These are phyloP conservation scores for Clohesyomyces aquaticus DNA, from an alignment of 495 filamentous ascomycete genomes.

Conservation along the genomic window DNA sequence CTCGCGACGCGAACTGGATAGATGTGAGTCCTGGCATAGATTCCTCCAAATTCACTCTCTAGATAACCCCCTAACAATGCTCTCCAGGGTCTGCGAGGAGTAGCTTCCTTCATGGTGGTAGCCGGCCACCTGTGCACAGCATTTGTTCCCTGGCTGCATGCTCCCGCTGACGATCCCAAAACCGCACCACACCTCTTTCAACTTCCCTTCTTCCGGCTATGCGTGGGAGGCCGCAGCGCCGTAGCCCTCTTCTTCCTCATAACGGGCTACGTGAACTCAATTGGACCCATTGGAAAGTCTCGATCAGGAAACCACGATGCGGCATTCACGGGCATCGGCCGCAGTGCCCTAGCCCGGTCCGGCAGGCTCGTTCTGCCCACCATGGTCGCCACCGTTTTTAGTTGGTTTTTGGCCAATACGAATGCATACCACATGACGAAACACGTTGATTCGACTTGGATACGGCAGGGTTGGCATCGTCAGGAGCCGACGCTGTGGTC, in stretches of 20 bases:
- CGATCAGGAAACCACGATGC: constrained; percentile 40
- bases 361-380: constrained; percentile 41
- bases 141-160: constrained; percentile 39
- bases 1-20: constrained; percentile 42
- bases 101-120: constrained; percentile 42
- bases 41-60: neutral
- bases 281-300: constrained; percentile 40
- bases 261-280: constrained; percentile 43
- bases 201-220: constrained; percentile 42
- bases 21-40: constrained; percentile 30
- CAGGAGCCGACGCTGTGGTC: constrained; percentile 32
- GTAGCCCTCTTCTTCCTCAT: constrained; percentile 45
- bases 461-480: constrained; percentile 40
- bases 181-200: constrained; percentile 39
- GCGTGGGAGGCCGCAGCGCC: constrained; percentile 36
- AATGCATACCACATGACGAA: constrained; percentile 42
- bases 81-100: constrained; percentile 40
- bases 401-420: constrained; percentile 41
- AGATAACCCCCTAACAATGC: constrained; percentile 2
- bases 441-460: constrained; percentile 44
- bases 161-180: constrained; percentile 33
- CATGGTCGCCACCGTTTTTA: constrained; percentile 38
- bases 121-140: constrained; percentile 41
- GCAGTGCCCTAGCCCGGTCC: constrained; percentile 37
- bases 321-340: constrained; percentile 37